A percentile compares a stretch with the other conserved stretches of the same genome.
phyloP scores from a whole-genome alignment of 1,284 basidiomycete genomes.

The Termitomyces sp. region DNA sequence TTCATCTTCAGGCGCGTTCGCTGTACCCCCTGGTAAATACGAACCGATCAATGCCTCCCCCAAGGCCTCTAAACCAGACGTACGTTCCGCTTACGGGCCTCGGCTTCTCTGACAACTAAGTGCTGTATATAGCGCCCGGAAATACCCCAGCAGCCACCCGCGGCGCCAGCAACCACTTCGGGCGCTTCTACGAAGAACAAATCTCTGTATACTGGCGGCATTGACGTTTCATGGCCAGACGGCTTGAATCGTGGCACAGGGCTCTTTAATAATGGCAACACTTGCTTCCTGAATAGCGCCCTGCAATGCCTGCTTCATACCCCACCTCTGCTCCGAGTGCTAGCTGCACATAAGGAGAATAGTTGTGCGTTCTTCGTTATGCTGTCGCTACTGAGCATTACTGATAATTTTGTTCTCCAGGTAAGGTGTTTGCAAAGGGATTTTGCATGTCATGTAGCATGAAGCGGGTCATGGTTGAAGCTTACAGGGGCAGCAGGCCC shows the following conservation, averaged over 20 bases:
- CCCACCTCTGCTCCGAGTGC: constrained; percentile 75
- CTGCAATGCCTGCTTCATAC: constrained; percentile 95
- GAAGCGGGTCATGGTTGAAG: constrained; percentile 46
- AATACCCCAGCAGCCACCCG: constrained; percentile 13
- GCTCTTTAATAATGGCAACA: constrained; percentile 90
- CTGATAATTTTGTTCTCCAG: constrained; percentile 31
- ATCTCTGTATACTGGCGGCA: constrained; percentile 43
- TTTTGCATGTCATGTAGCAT: constrained; percentile 82
- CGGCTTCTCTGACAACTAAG: background rate
- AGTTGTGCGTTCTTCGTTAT: constrained; percentile 39
- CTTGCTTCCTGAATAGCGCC: constrained; percentile 95
- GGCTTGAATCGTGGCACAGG: constrained; percentile 52
- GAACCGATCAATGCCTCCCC: constrained; percentile 68
- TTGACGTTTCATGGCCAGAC: constrained; percentile 57
- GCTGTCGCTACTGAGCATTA: background rate
- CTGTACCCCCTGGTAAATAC: constrained; percentile 67
- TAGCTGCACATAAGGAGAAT: constrained; percentile 52
- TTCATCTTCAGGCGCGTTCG: constrained; percentile 67
- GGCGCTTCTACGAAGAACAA: constrained; percentile 22
- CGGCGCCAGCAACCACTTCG: constrained; percentile 13
- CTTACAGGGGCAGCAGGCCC: constrained; percentile 39
- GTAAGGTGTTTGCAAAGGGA: constrained; percentile 40
- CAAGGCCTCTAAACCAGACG: constrained; percentile 38
- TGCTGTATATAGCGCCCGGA: constrained; percentile 17
- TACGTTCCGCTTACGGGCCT: constrained; percentile 22